Base-by-base conservation (phyloP, 495 filamentous ascomycete genomes). In the Neurospora sublineolata region DNA sequence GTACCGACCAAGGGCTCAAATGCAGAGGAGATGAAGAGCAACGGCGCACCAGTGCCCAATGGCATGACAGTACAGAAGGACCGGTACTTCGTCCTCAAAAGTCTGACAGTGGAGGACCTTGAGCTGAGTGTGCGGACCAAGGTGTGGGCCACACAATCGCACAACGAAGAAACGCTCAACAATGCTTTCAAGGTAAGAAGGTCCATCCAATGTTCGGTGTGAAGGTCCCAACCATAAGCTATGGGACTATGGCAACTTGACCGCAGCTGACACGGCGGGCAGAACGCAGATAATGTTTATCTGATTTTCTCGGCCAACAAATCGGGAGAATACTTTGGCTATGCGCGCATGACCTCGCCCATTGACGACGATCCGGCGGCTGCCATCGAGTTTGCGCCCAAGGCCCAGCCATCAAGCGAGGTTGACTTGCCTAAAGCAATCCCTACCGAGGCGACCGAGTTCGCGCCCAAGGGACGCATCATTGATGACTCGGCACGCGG, bases 241-340 rank as follows among this genome's bases (percentile, higher is more conserved):
- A 77, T 52, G 58, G 20, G 52, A 30, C 18, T 60, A 67, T 74
- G 33, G 71, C 72, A 68, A 33, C 69, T 70, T 44, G 52, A 44
- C 14, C 33, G 30, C 38, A 36, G 12, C 39, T 33, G 42, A 44
- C 23, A 30, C 52, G 14, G 11, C 27, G 9, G 41, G n/a, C 73
- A 97, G 94, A 84, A 82, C 18, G 88, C 91, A 27, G 92, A 96
- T 68, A 91, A 93, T 77, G 94, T 98, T n/a, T 97, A 94, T 76
- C 85, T 99, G 38, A 89, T 99, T 33, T 99, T 99, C 80, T 97
- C 94, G 16, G 95, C 94, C 14, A 99, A 98, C 82, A 98, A 97
- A 76, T 98, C 95, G 0, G 95, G 95, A 23, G 95, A 97, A 80
- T 99, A 97, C 76, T 97, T 95, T 79, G 95, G 95, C 33, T 97